phyloP scores from a whole-genome alignment of 345 rosid genomes.

The Gossypium raimondii region DNA sequence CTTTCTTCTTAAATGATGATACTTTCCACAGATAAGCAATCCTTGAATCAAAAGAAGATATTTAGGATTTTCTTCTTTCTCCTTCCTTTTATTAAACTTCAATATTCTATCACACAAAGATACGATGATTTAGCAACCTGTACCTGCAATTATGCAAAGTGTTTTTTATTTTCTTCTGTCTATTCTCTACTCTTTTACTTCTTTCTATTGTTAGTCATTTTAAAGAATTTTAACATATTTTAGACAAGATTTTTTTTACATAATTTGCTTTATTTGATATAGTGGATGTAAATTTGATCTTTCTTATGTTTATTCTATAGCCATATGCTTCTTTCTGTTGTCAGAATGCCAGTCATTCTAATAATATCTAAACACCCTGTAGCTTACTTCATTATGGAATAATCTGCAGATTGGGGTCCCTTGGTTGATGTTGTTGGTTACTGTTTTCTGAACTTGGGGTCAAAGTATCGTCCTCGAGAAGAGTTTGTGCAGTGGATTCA shows the following conservation, averaged over 20 bases:
- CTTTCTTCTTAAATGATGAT: neutral
- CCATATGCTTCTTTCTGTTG: conserved; percentile 6
- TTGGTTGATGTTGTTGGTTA: conserved; percentile 94
- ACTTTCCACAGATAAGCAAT: neutral
- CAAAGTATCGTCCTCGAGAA: conserved; percentile 67
- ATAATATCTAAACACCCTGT: neutral
- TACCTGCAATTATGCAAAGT: neutral
- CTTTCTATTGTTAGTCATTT: neutral
- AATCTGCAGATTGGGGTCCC: conserved; percentile 85
- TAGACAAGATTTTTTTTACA: neutral
- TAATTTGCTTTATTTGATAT: neutral
- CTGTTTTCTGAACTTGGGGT: conserved; percentile 85
- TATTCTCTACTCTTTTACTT: neutral
- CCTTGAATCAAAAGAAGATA: neutral
- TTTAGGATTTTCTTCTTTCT: neutral
- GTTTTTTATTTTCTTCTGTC: neutral
- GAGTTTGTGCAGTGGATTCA: conserved; percentile 69
- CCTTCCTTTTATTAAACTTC: neutral
- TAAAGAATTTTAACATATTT: neutral
- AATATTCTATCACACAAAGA: neutral
- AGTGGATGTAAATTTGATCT: neutral
- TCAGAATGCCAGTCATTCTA: conserved; percentile 2
- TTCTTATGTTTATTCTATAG: neutral
- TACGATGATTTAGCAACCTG: neutral
- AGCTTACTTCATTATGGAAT: conserved; percentile 15